Percentiles rank a stretch among this genome's conserved stretches.
Evolutionary conservation across 2,329 filamentous ascomycete species (phyloP).

Genomic region (Phialemonium atrogriseum): DNA sequence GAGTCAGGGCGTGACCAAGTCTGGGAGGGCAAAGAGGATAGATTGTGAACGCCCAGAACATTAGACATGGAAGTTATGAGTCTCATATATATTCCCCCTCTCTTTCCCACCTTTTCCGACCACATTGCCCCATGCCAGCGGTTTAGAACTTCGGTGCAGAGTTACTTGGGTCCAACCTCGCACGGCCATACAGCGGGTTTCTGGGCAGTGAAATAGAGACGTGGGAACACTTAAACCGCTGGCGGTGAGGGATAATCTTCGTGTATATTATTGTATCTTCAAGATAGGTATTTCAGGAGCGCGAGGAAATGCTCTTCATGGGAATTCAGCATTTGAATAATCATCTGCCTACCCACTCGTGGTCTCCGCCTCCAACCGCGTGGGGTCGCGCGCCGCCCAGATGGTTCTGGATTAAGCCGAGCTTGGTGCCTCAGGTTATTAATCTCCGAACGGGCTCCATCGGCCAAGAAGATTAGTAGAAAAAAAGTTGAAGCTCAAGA

Average conservation of each 20-base stretch:
- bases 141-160: no score
- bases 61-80: conserved; percentile 6
- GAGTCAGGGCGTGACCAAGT: conserved; percentile 39
- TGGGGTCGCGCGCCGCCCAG: conserved; percentile 1
- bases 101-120: background rate
- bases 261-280: no score
- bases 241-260: no score
- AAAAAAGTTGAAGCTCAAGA: conserved; percentile 6
- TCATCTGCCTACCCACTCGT: background rate
- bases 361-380: background rate
- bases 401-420: conserved; percentile 1
- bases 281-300: no score
- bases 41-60: conserved; percentile 10
- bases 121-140: no score
- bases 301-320: no score
- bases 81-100: background rate
- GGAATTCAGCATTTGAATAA: no score
- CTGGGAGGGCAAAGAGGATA: conserved; percentile 18
- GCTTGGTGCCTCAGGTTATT: conserved; percentile 9
- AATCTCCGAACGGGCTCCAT: conserved; percentile 5
- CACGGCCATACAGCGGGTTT: no score
- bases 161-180: no score
- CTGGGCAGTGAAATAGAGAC: no score
- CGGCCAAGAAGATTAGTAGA: conserved; percentile 8
- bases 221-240: no score